These are phyloP conservation scores for Aspergillus steynii DNA, from an alignment of 495 filamentous ascomycete species.

Conservation along the genomic window DNA sequence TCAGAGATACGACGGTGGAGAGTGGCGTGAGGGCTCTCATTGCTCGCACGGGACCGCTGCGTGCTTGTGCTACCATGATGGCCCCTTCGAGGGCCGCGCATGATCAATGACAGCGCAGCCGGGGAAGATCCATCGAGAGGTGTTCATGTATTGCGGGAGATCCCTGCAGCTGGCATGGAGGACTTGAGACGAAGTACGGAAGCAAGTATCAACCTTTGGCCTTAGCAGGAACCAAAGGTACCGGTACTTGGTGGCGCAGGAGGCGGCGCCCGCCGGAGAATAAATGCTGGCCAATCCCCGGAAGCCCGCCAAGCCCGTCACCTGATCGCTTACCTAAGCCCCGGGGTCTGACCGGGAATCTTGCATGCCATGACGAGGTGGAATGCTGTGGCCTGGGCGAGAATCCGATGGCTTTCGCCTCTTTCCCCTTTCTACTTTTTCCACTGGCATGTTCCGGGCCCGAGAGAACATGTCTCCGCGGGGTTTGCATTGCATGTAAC, in stretches of 20 bases:
- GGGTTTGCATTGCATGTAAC: not conserved
- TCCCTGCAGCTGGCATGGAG: not conserved
- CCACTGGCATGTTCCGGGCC: not conserved
- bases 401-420: not conserved
- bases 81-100: not conserved
- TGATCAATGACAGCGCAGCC: not conserved
- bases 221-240: too few relatives aligned
- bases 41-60: not conserved
- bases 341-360: too few relatives aligned
- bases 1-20: not conserved
- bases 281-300: too few relatives aligned
- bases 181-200: too few relatives aligned
- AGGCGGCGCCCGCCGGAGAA: too few relatives aligned
- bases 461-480: not conserved
- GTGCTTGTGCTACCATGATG: not conserved
- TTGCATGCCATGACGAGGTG: too few relatives aligned
- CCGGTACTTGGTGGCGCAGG: too few relatives aligned
- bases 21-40: not conserved
- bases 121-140: not conserved
- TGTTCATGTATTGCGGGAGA: not conserved
- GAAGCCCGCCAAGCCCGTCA: too few relatives aligned
- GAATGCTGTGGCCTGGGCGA: not conserved
- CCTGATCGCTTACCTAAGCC: too few relatives aligned
- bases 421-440: not conserved
- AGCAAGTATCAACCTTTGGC: too few relatives aligned